These are phyloP conservation scores for Trametes punicea DNA, from an alignment of 768 basidiomycete species.

Conservation along the genomic window DNA sequence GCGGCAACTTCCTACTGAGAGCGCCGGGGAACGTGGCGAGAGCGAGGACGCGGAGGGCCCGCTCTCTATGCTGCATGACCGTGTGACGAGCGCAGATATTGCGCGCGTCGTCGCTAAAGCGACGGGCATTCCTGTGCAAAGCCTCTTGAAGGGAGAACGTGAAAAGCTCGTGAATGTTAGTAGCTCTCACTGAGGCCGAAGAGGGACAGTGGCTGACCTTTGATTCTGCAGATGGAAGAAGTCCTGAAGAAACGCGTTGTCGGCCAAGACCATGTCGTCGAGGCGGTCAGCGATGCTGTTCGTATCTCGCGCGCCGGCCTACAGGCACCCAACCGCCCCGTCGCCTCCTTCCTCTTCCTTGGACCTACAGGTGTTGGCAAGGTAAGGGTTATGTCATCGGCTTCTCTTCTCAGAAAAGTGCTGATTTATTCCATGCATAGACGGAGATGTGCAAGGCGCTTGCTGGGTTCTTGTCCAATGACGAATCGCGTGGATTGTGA, in stretches of 20 bases:
- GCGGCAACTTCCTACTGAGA: slow-evolving; percentile 58
- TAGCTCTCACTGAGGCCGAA: slow-evolving; percentile 13
- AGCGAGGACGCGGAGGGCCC: slow-evolving; percentile 46
- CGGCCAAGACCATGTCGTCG: slow-evolving; percentile 88
- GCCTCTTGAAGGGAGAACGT: slow-evolving; percentile 81
- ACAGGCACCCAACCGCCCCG: slow-evolving; percentile 83
- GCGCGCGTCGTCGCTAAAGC: slow-evolving; percentile 83
- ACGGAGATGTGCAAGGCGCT: slow-evolving; percentile 89
- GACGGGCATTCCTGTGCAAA: slow-evolving; percentile 90
- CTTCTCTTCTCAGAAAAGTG: neutral
- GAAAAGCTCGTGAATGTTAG: slow-evolving; percentile 86
- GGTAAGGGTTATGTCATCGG: slow-evolving; percentile 34
- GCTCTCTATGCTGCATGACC: slow-evolving; percentile 72
- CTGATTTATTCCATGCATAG: slow-evolving; percentile 34
- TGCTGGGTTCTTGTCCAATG: slow-evolving; percentile 85
- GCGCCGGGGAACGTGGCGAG: slow-evolving; percentile 38
- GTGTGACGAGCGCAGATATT: slow-evolving; percentile 88
- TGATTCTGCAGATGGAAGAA: slow-evolving; percentile 74
- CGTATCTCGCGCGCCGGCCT: slow-evolving; percentile 90
- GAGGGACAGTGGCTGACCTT: neutral
- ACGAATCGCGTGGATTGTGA: slow-evolving; percentile 81
- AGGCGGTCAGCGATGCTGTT: slow-evolving; percentile 85
- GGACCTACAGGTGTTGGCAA: slow-evolving; percentile 89
- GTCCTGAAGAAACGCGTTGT: slow-evolving; percentile 70
- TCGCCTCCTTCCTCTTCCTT: slow-evolving; percentile 90